These are phyloP conservation scores for Fusarium begoniae DNA, from an alignment of 2,329 filamentous ascomycete species.

Conservation along the genomic window DNA sequence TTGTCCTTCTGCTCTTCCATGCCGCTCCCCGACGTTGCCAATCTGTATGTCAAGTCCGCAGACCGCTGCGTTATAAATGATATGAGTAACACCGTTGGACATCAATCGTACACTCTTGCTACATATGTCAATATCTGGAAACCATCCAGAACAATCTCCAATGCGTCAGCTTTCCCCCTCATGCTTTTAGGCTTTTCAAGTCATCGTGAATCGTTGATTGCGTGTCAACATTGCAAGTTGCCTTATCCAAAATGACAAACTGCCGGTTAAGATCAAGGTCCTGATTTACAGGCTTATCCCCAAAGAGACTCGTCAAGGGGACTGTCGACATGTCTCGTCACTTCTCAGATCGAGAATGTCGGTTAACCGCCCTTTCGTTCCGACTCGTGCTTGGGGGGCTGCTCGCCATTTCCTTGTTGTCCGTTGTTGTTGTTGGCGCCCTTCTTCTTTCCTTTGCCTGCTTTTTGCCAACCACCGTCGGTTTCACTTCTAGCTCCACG, in stretches of 20 bases:
- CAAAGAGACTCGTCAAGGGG: background rate
- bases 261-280: conserved; percentile 22
- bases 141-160: conserved; percentile 42
- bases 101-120: conserved; percentile 42
- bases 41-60: conserved; percentile 35
- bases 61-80: conserved; percentile 32
- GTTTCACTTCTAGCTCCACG: conserved; percentile 65
- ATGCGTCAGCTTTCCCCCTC: conserved; percentile 13
- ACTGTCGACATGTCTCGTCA: conserved; percentile 11
- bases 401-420: conserved; percentile 56
- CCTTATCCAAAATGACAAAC: conserved; percentile 40
- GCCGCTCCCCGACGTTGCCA: conserved; percentile 26
- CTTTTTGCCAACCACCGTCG: conserved; percentile 67
- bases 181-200: conserved; percentile 16
- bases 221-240: conserved; percentile 7
- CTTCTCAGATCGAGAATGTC: conserved; percentile 28
- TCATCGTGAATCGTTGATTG: conserved; percentile 17
- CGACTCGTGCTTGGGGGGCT: conserved; percentile 65
- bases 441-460: conserved; percentile 60
- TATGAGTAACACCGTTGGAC: conserved; percentile 24
- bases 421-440: conserved; percentile 50
- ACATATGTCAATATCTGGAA: conserved; percentile 31
- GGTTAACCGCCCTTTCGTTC: conserved; percentile 69
- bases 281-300: background rate
- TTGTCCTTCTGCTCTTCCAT: conserved; percentile 29